Percentiles rank a stretch among this genome's conserved stretches.
Conservation (phyloP, 805 yeast genomes). For the Naumovozyma castellii region DNA sequence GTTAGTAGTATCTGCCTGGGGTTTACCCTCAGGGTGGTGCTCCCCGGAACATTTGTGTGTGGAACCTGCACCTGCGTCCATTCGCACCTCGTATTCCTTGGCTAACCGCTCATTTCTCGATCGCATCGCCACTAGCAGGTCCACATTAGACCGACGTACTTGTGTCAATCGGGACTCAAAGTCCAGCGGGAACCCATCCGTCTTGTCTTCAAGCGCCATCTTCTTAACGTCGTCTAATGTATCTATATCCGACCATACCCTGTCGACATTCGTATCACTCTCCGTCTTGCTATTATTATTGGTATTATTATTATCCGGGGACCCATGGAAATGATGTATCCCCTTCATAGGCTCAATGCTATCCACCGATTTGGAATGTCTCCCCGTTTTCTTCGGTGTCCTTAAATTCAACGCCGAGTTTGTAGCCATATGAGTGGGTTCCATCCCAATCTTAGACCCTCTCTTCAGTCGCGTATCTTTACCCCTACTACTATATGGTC, state of each 20-base stretch:
- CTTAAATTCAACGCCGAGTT: not conserved
- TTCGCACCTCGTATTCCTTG: constrained; percentile 1
- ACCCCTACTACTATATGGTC: too few species aligned
- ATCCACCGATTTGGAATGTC: not conserved
- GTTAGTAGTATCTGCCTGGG: constrained; percentile 3
- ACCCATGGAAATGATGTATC: not conserved
- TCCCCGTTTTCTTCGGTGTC: not conserved
- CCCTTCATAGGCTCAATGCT: not conserved
- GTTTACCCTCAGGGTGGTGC: constrained; percentile 5
- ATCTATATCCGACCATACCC: constrained; percentile 79
- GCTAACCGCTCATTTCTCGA: constrained; percentile 18
- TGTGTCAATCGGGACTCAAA: constrained; percentile 33
- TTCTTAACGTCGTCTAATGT: constrained; percentile 69
- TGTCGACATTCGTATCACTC: constrained; percentile 31
- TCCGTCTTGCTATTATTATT: not conserved
- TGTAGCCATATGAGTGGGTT: not conserved
- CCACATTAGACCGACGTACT: constrained; percentile 48
- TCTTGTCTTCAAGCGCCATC: constrained; percentile 41
- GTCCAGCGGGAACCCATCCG: constrained; percentile 34
- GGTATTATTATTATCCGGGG: not conserved
- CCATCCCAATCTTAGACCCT: not conserved
- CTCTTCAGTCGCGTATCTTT: too few species aligned
- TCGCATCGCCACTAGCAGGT: constrained; percentile 31
- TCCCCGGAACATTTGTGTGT: not conserved
- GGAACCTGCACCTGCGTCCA: not conserved